Base-by-base conservation (phyloP, 768 basidiomycete genomes). In the Lentinula sp. region DNA sequence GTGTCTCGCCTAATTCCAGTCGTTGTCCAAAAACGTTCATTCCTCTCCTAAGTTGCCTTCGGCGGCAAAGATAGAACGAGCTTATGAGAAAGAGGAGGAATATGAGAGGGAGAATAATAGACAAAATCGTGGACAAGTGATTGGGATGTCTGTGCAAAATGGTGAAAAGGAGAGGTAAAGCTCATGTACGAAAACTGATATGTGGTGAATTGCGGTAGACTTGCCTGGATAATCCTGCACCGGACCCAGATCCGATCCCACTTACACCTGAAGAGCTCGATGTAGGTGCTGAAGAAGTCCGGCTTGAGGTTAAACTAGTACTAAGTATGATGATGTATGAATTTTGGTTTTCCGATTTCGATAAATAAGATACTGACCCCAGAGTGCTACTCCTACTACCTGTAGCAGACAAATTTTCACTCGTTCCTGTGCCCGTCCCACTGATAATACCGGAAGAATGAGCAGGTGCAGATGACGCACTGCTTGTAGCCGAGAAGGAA, bases 1-100 rank as follows among this genome's bases (percentile, higher is more conserved):
- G 59, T 15, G 59, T 60, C 18, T 60, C 59, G 4, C 59, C 59
- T 20, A 60, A 43, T 52, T 60, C 59, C 37, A 60, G 32, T 42
- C 59, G 37, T 37, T 52, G 48, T 18, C 59, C 59, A 42, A 60
- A 60, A 4, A 60, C 36, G 20, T 60, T 60, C 50, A 60, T 32
- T 10, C 59, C 59, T 20, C 48, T 33, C n/a, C 46, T 50, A 16
- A 49, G 48, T 32, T 60, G 59, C 15, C 35, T 46, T 13, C 57
- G 43, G n/a, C 57, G 57, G 33, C 57, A 59, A 4, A 59, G 37
- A 20, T 59, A 59, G 10, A 49, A 35, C 8, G 45, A 32, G n/a
- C 43, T 32, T 2, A 59, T 13, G 15, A 59, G 32, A 45, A 59
- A 8, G 13, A 46, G 7, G 28, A 59, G 48, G 20, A 50, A 10